Conservation (phyloP, 139 green algal species). For the Medakamo hakoo region DNA sequence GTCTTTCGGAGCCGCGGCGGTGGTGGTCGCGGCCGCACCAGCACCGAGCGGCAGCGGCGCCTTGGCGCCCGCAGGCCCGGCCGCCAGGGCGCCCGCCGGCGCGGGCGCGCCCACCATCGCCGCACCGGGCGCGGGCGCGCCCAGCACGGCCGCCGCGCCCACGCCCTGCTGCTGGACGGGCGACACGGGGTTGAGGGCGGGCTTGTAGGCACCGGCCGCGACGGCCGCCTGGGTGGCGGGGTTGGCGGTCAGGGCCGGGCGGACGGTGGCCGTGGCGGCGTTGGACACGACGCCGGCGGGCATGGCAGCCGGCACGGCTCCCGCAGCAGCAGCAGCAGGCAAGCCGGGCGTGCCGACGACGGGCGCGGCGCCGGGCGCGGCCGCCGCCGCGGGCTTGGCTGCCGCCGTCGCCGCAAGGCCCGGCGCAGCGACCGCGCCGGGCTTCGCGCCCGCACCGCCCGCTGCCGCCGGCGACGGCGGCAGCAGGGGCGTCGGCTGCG, state of each 20-base stretch:
- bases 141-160: no score
- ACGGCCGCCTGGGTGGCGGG: not conserved
- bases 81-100: no score
- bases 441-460: no score
- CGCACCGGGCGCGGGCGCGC: not conserved
- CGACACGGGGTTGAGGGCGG: not conserved
- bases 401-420: not conserved
- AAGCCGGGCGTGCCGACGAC: not conserved
- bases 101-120: not conserved
- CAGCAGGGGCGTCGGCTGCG: not conserved
- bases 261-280: no score
- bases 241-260: no score
- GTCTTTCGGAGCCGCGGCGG: no score
- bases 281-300: not conserved
- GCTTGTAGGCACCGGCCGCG: not conserved
- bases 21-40: not conserved
- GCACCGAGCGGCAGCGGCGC: not conserved
- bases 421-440: no score
- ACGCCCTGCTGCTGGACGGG: no score
- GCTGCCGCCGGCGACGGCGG: no score
- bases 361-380: no score
- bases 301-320: not conserved
- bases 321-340: not conserved
- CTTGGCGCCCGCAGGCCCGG: not conserved
- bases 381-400: not conserved